Evolutionary conservation across 2,329 filamentous ascomycete genomes (phyloP).

Genomic region (Diaporthe caulivora): DNA sequence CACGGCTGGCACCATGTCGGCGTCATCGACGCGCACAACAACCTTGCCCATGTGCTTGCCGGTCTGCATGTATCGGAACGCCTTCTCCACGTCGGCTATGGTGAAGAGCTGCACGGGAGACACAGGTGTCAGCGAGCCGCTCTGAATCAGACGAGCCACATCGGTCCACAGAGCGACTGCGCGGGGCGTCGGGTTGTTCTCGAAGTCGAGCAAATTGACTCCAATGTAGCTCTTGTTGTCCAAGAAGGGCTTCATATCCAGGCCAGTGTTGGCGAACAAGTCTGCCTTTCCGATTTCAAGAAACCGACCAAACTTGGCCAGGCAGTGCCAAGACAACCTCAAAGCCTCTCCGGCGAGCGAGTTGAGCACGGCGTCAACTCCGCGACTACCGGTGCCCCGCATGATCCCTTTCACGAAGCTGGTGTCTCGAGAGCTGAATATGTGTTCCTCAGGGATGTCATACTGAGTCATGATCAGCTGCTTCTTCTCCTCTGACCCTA

Average conservation of each 20-base stretch:
- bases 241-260: conserved; percentile 43
- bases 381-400: conserved; percentile 41
- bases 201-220: conserved; percentile 35
- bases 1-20: conserved; percentile 32
- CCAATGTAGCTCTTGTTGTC: conserved; percentile 22
- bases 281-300: conserved; percentile 39
- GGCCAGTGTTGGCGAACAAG: neutral
- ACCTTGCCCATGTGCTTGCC: conserved; percentile 35
- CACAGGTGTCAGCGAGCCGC: neutral
- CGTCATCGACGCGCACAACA: conserved; percentile 14
- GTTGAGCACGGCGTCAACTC: conserved; percentile 50
- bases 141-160: neutral
- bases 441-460: conserved; percentile 51
- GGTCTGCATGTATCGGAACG: conserved; percentile 19
- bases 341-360: conserved; percentile 43
- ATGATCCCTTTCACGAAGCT: conserved; percentile 44
- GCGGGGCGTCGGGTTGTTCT: neutral
- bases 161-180: neutral
- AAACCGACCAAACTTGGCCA: conserved; percentile 37
- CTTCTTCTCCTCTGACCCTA: conserved; percentile 48
- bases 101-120: neutral
- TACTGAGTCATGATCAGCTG: conserved; percentile 48
- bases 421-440: conserved; percentile 50
- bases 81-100: neutral
- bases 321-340: conserved; percentile 39